phyloP scores from a whole-genome alignment of 495 filamentous ascomycete species.

The Thozetella sp. region DNA sequence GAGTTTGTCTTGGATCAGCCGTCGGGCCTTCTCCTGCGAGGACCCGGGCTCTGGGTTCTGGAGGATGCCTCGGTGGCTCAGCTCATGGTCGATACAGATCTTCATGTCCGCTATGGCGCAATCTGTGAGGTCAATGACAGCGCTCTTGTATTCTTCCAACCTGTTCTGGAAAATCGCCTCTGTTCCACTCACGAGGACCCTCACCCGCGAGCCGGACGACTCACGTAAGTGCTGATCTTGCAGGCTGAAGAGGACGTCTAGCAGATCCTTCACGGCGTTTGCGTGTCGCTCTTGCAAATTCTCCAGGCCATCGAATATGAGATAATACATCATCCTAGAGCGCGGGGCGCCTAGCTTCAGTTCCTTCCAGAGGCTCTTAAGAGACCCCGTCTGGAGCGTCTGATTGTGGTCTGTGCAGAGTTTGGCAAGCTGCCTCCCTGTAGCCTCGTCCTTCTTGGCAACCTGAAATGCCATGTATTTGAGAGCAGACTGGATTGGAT shows the following conservation, averaged over 20 bases:
- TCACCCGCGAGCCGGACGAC: conserved; percentile 2
- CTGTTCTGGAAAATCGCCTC: conserved; percentile 3
- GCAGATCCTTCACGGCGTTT: conserved; percentile 3
- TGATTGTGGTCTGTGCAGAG: neutral
- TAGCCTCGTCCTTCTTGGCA: conserved; percentile 7
- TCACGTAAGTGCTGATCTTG: neutral
- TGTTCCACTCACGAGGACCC: conserved; percentile 6
- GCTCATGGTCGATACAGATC: conserved; percentile 11
- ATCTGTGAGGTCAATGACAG: neutral
- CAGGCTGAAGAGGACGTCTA: conserved; percentile 3
- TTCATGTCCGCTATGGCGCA: conserved; percentile 12
- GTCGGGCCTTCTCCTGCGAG: conserved; percentile 8
- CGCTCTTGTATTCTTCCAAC: neutral
- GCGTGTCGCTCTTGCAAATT: conserved; percentile 6
- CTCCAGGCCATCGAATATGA: conserved; percentile 16
- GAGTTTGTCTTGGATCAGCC: conserved; percentile 8
- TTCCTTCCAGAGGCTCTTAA: conserved; percentile 10
- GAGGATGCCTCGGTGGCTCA: conserved; percentile 12
- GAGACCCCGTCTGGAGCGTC: neutral
- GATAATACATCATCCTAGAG: conserved; percentile 7
- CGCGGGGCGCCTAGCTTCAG: conserved; percentile 9
- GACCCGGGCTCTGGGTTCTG: conserved; percentile 9
- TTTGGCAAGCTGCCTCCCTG: neutral
- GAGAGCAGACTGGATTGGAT: conserved; percentile 8
- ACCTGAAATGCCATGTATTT: conserved; percentile 19